Conservation (phyloP, 768 basidiomycete genomes). For the Lactarius sp. region DNA sequence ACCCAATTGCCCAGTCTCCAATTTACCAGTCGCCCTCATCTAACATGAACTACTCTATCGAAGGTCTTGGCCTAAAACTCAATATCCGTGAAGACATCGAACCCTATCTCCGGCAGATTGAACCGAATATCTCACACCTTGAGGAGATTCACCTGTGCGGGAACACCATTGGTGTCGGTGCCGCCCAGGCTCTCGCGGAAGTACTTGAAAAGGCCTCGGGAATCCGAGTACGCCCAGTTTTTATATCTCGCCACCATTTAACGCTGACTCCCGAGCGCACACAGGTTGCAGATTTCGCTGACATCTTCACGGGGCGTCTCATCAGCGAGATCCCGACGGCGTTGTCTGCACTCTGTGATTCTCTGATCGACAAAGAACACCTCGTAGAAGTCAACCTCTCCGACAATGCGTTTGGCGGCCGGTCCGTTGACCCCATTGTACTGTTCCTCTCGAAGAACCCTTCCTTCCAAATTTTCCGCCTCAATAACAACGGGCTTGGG, state of each 20-base stretch:
- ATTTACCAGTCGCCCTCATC: slow-evolving; percentile 27
- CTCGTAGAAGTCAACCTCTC: slow-evolving; percentile 86
- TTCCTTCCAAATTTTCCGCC: slow-evolving; percentile 74
- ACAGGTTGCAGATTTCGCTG: slow-evolving; percentile 95
- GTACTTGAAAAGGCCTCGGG: slow-evolving; percentile 62
- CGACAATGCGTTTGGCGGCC: slow-evolving; percentile 96
- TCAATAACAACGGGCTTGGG: slow-evolving; percentile 97
- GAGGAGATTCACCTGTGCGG: slow-evolving; percentile 93
- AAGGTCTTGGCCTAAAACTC: slow-evolving; percentile 76
- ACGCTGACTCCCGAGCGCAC: slow-evolving; percentile 9
- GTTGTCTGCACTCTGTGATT: slow-evolving; percentile 81
- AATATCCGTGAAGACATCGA: slow-evolving; percentile 69
- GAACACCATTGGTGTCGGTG: slow-evolving; percentile 91
- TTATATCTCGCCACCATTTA: slow-evolving; percentile 7
- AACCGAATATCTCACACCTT: slow-evolving; percentile 47
- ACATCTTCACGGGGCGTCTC: slow-evolving; percentile 96
- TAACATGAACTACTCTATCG: slow-evolving; percentile 40
- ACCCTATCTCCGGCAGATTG: slow-evolving; percentile 61
- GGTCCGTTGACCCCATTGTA: slow-evolving; percentile 91
- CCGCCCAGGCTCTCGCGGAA: slow-evolving; percentile 77
- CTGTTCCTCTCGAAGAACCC: slow-evolving; percentile 82
- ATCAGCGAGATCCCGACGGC: slow-evolving; percentile 93
- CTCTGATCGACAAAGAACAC: slow-evolving; percentile 72
- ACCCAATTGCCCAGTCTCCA: background rate
- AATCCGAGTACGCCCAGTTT: slow-evolving; percentile 54